Evolutionary conservation across 345 rosid genomes (phyloP), one percentile per base, ranked within the genome.

Genomic region (Raphanus sativus): DNA sequence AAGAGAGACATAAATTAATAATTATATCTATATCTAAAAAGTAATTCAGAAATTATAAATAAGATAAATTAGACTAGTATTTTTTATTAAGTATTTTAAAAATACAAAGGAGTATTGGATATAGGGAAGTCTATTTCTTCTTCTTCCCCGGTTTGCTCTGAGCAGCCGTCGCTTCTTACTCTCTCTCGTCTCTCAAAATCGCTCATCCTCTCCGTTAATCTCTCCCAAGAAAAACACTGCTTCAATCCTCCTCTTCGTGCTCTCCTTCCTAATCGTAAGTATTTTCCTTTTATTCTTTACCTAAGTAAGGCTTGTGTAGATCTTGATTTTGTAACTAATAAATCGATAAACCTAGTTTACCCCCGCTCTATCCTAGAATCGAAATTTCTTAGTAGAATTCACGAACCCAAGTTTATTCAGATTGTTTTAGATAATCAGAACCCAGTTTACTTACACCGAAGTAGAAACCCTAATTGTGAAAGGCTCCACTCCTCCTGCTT

Each of bases 321-420:
- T 78, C 77, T 77, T 45, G n/a, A 4, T 33, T n/a, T 25, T 4
- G 3, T 2, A 40, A 6, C 38, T 0, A 15, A 1, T 13, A 65
- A 62, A 77, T 71, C 67, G 66, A 40, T 42, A 24, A 24, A 15
- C 72, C 73, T 71, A 65, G 38, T 58, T 56, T 12, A 1, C 52
- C 40, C 42, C 32, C 58, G 4, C 24, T 21, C 15, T 42, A 4
- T 67, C 8, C 55, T 11, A 26, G 3, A 12, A 58, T 2, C 36
- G 45, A 6, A 1, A 63, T 8, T 3, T 62, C 16, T 62, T 62
- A 2, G 8, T 62, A 1, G 8, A 28, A 26, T 59, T 65, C 50
- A 66, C 25, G 26, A 34, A 48, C 50, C 48, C 2, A 32, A 24
- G 1, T 17, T 4, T 5, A 4, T 8, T 45, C 54, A 4, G 0